Percentiles rank a stretch among this genome's conserved stretches.
Conservation (phyloP, 2,329 filamentous ascomycete species). For the Pleoardoris graminearum region DNA sequence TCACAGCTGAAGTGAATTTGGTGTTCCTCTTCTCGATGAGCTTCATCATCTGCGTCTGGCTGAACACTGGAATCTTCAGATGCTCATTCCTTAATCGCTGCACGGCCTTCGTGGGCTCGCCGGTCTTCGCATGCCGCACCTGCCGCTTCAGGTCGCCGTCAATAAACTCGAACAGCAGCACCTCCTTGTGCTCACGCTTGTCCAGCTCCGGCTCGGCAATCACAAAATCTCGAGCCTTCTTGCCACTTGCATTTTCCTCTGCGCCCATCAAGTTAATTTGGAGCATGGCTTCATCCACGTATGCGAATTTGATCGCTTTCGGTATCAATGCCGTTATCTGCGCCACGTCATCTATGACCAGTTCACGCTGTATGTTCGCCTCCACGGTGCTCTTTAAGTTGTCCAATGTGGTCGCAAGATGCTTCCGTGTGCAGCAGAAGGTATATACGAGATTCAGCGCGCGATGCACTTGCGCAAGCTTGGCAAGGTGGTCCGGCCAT, state of each 20-base stretch:
- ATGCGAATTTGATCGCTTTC: slow-evolving; percentile 77
- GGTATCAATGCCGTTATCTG: slow-evolving; percentile 78
- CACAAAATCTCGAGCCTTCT: slow-evolving; percentile 53
- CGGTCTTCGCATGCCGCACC: slow-evolving; percentile 71
- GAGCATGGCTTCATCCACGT: slow-evolving; percentile 81
- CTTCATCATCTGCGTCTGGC: slow-evolving; percentile 86
- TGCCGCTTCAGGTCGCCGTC: slow-evolving; percentile 89
- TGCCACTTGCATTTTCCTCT: slow-evolving; percentile 66
- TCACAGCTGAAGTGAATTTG: slow-evolving; percentile 79
- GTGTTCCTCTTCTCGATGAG: slow-evolving; percentile 87
- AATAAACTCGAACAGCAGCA: slow-evolving; percentile 88
- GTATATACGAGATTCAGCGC: slow-evolving; percentile 93
- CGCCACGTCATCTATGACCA: slow-evolving; percentile 79
- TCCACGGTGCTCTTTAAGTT: slow-evolving; percentile 86
- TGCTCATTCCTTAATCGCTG: slow-evolving; percentile 75
- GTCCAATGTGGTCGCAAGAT: slow-evolving; percentile 88
- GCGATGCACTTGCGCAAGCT: slow-evolving; percentile 74
- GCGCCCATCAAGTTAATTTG: slow-evolving; percentile 76
- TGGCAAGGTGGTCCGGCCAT: slow-evolving; percentile 77
- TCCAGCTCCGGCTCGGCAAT: slow-evolving; percentile 43
- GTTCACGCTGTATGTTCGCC: slow-evolving; percentile 70
- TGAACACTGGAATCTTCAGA: slow-evolving; percentile 88
- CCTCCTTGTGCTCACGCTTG: slow-evolving; percentile 60
- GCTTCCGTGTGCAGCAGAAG: slow-evolving; percentile 90
- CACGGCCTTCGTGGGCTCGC: slow-evolving; percentile 69